Evolutionary conservation across 305 asterid genomes (phyloP).

Genomic region (Plantago coronopus): DNA sequence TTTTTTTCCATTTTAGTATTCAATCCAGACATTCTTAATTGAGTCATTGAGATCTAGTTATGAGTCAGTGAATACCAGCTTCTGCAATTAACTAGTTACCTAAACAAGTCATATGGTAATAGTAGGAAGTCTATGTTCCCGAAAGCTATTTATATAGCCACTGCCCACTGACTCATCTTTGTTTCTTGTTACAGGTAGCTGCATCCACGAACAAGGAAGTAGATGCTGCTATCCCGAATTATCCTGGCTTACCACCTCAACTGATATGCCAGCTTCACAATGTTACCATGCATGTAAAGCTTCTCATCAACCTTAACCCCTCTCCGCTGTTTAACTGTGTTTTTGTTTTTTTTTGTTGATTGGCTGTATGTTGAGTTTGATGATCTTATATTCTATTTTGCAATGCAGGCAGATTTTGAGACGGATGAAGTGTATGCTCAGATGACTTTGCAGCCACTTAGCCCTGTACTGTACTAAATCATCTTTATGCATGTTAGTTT

Average conservation of each 20-base stretch:
- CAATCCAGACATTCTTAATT: no score
- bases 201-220: conserved; percentile 95
- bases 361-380: not conserved
- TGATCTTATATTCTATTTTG: conserved; percentile 5
- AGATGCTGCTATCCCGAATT: conserved; percentile 73
- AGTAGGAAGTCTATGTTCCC: not conserved
- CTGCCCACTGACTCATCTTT: not conserved
- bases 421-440: conserved; percentile 97
- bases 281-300: conserved; percentile 89
- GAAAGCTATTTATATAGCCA: not conserved
- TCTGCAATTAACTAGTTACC: not conserved
- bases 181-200: conserved; percentile 52
- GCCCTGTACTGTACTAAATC: conserved; percentile 46
- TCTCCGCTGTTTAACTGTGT: not conserved
- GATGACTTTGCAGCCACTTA: conserved; percentile 93
- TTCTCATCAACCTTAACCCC: not conserved
- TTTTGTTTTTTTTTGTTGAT: no score
- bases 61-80: no score
- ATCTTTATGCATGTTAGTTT: conserved; percentile 12
- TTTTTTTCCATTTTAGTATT: no score
- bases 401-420: conserved; percentile 83
- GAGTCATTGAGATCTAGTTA: no score
- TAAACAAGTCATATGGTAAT: conserved; percentile 1
- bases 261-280: conserved; percentile 92
- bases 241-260: conserved; percentile 90